These are phyloP conservation scores for Claviceps citrina DNA, from an alignment of 2,329 filamentous ascomycete species.

Conservation along the genomic window DNA sequence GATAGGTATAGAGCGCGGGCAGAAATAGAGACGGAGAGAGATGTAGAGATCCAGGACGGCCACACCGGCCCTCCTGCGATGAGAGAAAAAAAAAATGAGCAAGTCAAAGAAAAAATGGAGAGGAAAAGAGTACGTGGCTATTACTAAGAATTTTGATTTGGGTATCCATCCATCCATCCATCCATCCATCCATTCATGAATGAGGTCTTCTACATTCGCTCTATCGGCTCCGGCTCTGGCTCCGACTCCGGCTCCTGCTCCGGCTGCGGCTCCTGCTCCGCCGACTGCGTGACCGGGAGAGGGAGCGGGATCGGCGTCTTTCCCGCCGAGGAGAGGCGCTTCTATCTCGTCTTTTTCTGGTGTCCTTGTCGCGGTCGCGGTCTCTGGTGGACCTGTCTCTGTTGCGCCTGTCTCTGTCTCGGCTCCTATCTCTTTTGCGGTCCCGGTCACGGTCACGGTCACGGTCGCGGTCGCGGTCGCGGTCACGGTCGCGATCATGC, in stretches of 20 bases:
- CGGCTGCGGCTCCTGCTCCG: conserved; percentile 22
- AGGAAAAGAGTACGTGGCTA: too few relatives aligned
- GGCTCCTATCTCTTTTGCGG: conserved; percentile 17
- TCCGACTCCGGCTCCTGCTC: background rate
- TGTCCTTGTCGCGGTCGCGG: conserved; percentile 14
- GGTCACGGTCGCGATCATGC: conserved; percentile 16
- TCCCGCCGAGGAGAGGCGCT: conserved; percentile 22
- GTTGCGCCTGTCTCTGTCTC: conserved; percentile 17
- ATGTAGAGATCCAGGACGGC: too few relatives aligned
- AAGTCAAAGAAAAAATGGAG: too few relatives aligned
- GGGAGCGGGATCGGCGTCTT: conserved; percentile 22
- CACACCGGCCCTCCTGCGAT: too few relatives aligned
- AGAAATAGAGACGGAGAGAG: too few relatives aligned
- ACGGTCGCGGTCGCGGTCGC: conserved; percentile 11
- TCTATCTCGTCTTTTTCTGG: conserved; percentile 15
- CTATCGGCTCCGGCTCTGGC: background rate
- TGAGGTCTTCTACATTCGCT: too few relatives aligned
- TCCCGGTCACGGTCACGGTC: conserved; percentile 20
- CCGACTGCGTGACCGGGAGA: conserved; percentile 15
- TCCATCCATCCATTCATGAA: too few relatives aligned
- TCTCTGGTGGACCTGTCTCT: conserved; percentile 16
- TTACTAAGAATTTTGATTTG: too few relatives aligned
- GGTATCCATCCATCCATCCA: too few relatives aligned
- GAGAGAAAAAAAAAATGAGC: too few relatives aligned
- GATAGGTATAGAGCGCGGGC: too few relatives aligned